Base-by-base conservation (phyloP, 306 rosid genomes). In the Ormosia emarginata region DNA sequence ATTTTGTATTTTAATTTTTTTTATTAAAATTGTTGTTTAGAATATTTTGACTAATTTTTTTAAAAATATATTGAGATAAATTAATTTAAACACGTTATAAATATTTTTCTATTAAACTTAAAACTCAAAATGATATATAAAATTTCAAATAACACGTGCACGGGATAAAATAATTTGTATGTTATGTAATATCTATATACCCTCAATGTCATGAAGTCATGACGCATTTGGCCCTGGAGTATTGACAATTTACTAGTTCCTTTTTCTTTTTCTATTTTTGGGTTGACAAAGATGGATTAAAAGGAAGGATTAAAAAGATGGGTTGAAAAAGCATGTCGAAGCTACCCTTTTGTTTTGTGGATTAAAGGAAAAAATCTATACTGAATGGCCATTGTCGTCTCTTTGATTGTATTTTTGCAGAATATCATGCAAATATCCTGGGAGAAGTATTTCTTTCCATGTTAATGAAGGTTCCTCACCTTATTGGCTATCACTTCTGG, bases 401-500 rank as follows among this genome's bases (percentile, higher is more conserved):
- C 33, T 11, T 44, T 30, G 12, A 14, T n/a, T 52, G 13, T 12
- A 33, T 11, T 15, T 13, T 3, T 14, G 56, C 85, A 94, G 99
- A 72, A 93, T 97, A 46, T 84, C 85, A 2, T 95, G 99, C 65
- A 74, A 79, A 55, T 95, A 95, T 81, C 90, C 85, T 0, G 97
- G 95, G 34, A 93, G 83, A 85, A 84, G 83, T 41, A 78, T 95
- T 71, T 90, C 95, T 49, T 95, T 91, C 84, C 94, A 81, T 64
- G 97, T 95, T 3, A 91, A 93, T 41, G 99, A 95, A 89, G 99
- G 99, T 18, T 95, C 99, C 14, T 89, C 99, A 13, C 88, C 91
- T 3, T 92, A 18, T 67, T 95, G 90, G 90, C 88, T 95, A 2
- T 95, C 99, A n/a, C 88, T 95, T 81, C 70, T 91, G 37, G 95